These are phyloP conservation scores for Pestalotiopsis sp. DNA, from an alignment of 2,329 filamentous ascomycete species.

Conservation along the genomic window DNA sequence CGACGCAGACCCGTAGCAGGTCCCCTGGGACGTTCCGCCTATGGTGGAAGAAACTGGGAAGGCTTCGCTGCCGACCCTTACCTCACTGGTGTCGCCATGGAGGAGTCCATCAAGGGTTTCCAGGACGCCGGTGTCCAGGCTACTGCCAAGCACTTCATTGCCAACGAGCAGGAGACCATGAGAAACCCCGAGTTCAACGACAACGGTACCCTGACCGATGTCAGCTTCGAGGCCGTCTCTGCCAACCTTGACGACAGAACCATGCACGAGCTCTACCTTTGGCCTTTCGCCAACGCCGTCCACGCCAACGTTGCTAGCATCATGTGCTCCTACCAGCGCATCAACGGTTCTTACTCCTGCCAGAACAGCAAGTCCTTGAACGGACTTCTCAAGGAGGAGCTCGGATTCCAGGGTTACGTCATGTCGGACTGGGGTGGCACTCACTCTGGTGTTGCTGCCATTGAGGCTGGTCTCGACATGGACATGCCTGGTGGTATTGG, in stretches of 20 bases:
- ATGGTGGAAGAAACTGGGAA: constrained; percentile 66
- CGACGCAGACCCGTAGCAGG: constrained; percentile 38
- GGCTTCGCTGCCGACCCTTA: constrained; percentile 65
- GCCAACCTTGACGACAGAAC: constrained; percentile 73
- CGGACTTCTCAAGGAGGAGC: constrained; percentile 43
- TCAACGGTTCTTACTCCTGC: constrained; percentile 80
- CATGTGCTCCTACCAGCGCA: constrained; percentile 72
- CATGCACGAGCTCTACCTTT: constrained; percentile 74
- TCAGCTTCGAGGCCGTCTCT: constrained; percentile 35
- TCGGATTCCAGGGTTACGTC: constrained; percentile 48
- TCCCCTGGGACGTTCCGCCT: constrained; percentile 43
- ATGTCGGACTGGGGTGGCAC: constrained; percentile 41
- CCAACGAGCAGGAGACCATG: constrained; percentile 27
- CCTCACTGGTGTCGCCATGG: constrained; percentile 57
- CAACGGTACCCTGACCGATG: constrained; percentile 8
- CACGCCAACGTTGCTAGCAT: constrained; percentile 63
- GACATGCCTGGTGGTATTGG: constrained; percentile 38
- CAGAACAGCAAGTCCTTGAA: constrained; percentile 65
- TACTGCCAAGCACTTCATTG: constrained; percentile 39
- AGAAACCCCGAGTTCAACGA: constrained; percentile 11
- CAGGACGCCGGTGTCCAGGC: constrained; percentile 38
- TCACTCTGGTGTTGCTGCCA: constrained; percentile 33
- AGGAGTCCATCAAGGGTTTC: constrained; percentile 32
- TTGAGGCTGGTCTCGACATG: constrained; percentile 41
- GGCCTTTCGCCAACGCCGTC: constrained; percentile 76